Base-by-base conservation (phyloP, 441 rosid species). In the Corymbia citriodora region DNA sequence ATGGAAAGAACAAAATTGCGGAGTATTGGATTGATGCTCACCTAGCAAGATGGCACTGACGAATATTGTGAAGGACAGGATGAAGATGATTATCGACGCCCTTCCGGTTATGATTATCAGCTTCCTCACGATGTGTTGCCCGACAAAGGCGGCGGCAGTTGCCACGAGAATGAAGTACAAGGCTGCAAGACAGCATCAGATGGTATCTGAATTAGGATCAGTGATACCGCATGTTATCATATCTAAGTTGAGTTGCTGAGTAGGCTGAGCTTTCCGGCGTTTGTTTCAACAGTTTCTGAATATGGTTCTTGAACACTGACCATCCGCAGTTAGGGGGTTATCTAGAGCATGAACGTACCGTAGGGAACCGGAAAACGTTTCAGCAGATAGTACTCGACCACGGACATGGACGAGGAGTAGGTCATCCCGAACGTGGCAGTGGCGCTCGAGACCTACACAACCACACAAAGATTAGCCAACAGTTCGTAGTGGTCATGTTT, bases 31-130 rank as follows among this genome's bases (percentile, higher is more conserved):
- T 19, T 9, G 70, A 45, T 36, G 48, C 31, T 40, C 54, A 90
- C 91, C 89, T n/a, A 90, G 91, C 27, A 29, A 61, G 89, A 90
- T 54, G 8, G 91, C 91, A n/a, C 91, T 90, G 54, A 87, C 19
- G 27, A 90, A 87, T 10, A 90, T 90, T 0, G 91, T 90, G 87
- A 70, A 70, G 68, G 87, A 53, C n/a, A 87, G 36, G 55, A 90
- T 72, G 83, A 90, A 87, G 88, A 90, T 86, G n/a, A 90, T 90
- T 4, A 90, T 68, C 2, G 91, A 90, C 21, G 91, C 89, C 68
- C 91, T 90, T 70, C 91, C 91, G 21, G 55, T 36, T 29, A 87
- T 3, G 36, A 55, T 15, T 57, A 90, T 87, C 53, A 90, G 89
- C 89, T 55, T 87, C 87, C 91, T 52, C 33, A 90, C 86, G 11